These are phyloP conservation scores for Leishmania gerbilli DNA, from an alignment of 208 protist species.

Conservation along the genomic window DNA sequence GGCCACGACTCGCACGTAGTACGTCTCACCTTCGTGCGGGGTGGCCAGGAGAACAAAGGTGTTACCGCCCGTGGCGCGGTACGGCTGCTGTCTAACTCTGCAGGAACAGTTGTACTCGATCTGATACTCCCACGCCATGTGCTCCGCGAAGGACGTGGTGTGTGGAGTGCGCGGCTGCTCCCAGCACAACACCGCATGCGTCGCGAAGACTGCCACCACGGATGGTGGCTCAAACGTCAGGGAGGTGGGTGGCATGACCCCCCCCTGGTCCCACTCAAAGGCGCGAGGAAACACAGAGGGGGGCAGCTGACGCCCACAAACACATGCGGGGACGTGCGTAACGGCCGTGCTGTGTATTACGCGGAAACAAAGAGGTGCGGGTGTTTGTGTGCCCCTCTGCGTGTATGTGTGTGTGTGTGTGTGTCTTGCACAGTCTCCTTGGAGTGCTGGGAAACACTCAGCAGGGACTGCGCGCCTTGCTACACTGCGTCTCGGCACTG, in stretches of 20 bases:
- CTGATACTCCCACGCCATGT: constrained; percentile 51
- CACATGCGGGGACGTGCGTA: neutral
- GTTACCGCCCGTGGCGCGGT: constrained; percentile 26
- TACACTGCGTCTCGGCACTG: neutral
- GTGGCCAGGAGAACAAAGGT: constrained; percentile 42
- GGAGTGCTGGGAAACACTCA: neutral
- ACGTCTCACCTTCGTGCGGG: constrained; percentile 44
- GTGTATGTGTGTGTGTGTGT: neutral
- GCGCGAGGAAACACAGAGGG: neutral
- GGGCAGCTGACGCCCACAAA: neutral
- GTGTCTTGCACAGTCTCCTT: neutral
- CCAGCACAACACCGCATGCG: constrained; percentile 56
- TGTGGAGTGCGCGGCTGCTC: constrained; percentile 19
- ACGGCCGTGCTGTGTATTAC: neutral
- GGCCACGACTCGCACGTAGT: constrained; percentile 57
- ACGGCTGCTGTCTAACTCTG: constrained; percentile 21
- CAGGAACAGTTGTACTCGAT: constrained; percentile 61
- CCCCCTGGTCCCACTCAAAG: neutral
- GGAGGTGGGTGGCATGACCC: neutral
- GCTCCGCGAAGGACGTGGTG: constrained; percentile 12
- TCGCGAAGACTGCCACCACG: constrained; percentile 45
- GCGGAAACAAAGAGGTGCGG: neutral
- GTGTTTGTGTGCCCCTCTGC: neutral
- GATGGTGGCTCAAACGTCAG: constrained; percentile 14
- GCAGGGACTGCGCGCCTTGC: neutral